Evolutionary conservation across 2,329 filamentous ascomycete genomes (phyloP).

Genomic region (Colletotrichum camelliae): DNA sequence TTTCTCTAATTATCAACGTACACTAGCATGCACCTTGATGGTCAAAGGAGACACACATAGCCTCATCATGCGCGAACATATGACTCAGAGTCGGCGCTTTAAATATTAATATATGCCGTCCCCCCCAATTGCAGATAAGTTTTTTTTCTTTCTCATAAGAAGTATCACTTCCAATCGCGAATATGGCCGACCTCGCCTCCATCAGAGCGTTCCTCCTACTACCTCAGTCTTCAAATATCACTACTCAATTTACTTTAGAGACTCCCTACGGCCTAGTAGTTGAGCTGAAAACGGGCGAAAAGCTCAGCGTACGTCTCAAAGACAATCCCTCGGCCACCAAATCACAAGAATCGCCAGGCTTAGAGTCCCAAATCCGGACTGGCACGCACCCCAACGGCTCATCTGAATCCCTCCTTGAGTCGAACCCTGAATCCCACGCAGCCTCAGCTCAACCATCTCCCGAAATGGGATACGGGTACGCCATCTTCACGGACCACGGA

Average conservation of each 20-base stretch:
- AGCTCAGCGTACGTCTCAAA: background rate
- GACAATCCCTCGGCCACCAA: background rate
- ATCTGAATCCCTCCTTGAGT: background rate
- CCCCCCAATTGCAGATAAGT: too few relatives aligned
- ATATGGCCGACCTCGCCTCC: background rate
- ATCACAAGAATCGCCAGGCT: rapidly evolving
- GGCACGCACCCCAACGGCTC: rapidly evolving
- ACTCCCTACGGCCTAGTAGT: background rate
- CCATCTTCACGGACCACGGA: rapidly evolving
- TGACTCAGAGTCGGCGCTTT: background rate
- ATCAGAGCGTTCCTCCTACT: background rate
- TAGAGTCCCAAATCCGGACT: too few relatives aligned
- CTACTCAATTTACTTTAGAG: background rate
- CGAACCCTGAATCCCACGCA: background rate
- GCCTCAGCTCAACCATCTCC: background rate
- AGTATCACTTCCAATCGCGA: background rate
- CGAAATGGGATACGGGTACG: background rate
- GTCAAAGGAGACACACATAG: background rate
- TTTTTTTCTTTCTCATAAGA: too few relatives aligned
- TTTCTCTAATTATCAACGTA: background rate
- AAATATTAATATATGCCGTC: background rate
- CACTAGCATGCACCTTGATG: background rate
- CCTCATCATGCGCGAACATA: background rate
- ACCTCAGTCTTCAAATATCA: background rate
- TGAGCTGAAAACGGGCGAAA: background rate